Conservation (phyloP, 1,284 basidiomycete species). For the Fomitopsis palustris region DNA sequence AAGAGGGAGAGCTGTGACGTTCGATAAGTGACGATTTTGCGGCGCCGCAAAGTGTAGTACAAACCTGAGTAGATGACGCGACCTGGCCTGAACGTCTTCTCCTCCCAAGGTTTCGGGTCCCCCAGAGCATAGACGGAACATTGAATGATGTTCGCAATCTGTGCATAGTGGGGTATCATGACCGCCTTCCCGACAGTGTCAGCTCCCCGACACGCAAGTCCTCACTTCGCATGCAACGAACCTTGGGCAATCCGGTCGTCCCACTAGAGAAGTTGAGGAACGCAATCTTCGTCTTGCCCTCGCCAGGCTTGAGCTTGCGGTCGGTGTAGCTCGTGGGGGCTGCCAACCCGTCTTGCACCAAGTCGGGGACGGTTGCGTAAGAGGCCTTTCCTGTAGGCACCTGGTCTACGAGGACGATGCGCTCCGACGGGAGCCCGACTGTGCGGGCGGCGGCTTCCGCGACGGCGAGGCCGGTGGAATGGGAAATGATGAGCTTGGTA, state of each 20-base stretch:
- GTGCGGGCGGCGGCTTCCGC: conserved; percentile 49
- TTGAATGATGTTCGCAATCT: conserved; percentile 68
- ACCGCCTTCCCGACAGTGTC: background rate
- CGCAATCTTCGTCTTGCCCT: conserved; percentile 63
- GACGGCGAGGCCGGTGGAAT: conserved; percentile 47
- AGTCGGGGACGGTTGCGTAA: background rate
- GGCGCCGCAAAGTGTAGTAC: too few species aligned
- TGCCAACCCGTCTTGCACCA: background rate
- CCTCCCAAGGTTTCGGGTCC: conserved; percentile 21
- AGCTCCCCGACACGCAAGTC: background rate
- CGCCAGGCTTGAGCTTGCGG: conserved; percentile 48
- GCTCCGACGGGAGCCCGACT: conserved; percentile 49
- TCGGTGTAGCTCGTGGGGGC: conserved; percentile 36
- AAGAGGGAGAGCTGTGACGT: too few species aligned
- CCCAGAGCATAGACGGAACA: conserved; percentile 42
- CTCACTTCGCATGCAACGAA: conserved; percentile 20
- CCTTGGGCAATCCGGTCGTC: conserved; percentile 81
- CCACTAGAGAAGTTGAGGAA: conserved; percentile 77
- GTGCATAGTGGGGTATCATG: conserved; percentile 33
- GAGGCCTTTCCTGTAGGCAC: conserved; percentile 1
- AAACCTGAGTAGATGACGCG: conserved; percentile 52
- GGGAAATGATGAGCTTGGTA: conserved; percentile 58
- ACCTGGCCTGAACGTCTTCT: conserved; percentile 44
- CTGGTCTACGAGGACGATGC: conserved; percentile 50
- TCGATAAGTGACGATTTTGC: too few species aligned